Conservation (phyloP, 2,329 filamentous ascomycete species). For the Aspergillus sp. region DNA sequence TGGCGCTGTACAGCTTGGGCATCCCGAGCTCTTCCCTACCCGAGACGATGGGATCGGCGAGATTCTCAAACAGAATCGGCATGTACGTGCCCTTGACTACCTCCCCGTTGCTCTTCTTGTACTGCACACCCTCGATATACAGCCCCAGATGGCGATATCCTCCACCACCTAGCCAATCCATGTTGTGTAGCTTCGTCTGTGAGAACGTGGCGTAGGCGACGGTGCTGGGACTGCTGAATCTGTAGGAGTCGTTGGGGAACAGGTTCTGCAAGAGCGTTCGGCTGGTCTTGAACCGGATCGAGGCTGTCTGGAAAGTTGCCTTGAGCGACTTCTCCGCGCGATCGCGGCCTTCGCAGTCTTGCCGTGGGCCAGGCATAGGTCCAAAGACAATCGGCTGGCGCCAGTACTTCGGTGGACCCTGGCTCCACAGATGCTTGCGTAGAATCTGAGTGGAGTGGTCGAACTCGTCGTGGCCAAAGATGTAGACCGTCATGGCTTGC, state of each 20-base stretch:
- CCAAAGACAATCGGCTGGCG: slow-evolving; percentile 49
- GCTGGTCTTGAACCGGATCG: slow-evolving; percentile 52
- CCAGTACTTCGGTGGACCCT: slow-evolving; percentile 42
- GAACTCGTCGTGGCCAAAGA: slow-evolving; percentile 60
- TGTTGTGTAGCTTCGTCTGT: slow-evolving; percentile 46
- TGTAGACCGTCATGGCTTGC: slow-evolving; percentile 39
- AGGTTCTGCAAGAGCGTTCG: slow-evolving; percentile 51
- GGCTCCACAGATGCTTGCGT: slow-evolving; percentile 46
- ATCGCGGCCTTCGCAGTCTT: slow-evolving; percentile 26
- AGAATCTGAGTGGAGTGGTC: slow-evolving; percentile 54
- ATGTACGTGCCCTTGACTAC: slow-evolving; percentile 54
- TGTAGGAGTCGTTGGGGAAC: slow-evolving; percentile 43
- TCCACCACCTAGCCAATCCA: slow-evolving; percentile 61
- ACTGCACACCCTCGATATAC: slow-evolving; percentile 63
- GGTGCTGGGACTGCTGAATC: slow-evolving; percentile 46
- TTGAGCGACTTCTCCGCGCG: slow-evolving; percentile 24
- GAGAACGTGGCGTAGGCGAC: slow-evolving; percentile 46
- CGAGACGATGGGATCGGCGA: slow-evolving; percentile 60
- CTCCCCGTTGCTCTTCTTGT: slow-evolving; percentile 50
- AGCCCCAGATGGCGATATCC: slow-evolving; percentile 61
- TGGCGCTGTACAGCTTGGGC: slow-evolving; percentile 57
- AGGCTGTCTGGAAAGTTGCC: slow-evolving; percentile 46
- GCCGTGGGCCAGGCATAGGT: slow-evolving; percentile 48
- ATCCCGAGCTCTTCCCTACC: slow-evolving; percentile 63
- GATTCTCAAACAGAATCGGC: slow-evolving; percentile 57